These are phyloP conservation scores for Petunia secreta DNA, from an alignment of 257 asterid genomes.

Conservation along the genomic window DNA sequence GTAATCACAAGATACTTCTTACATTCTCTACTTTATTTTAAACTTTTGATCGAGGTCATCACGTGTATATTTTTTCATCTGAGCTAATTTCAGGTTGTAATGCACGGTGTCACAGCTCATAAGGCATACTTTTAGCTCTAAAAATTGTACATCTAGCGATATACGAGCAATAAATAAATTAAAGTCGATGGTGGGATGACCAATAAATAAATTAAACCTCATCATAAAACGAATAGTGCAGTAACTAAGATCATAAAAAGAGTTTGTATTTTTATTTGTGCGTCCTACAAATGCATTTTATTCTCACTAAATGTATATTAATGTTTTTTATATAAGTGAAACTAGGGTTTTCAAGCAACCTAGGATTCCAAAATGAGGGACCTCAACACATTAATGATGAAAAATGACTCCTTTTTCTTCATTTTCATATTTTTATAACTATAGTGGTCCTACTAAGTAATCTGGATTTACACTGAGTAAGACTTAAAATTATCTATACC, in stretches of 20 bases:
- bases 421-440: no score
- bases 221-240: not conserved
- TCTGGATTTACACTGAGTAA: no score
- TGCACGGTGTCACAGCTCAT: conserved; percentile 15
- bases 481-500: no score
- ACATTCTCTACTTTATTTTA: conserved; percentile 6
- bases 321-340: not conserved
- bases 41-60: conserved; percentile 17
- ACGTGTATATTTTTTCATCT: conserved; percentile 1
- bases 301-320: not conserved
- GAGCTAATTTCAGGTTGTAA: not conserved
- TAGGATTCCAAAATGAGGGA: conserved; percentile 25
- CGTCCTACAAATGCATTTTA: not conserved
- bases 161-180: not conserved
- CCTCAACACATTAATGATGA: not conserved
- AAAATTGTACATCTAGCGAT: conserved; percentile 8
- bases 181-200: not conserved
- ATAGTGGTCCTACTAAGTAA: no score
- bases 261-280: not conserved
- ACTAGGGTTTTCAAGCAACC: not conserved
- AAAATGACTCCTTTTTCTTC: not conserved
- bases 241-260: not conserved
- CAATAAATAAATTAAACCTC: not conserved
- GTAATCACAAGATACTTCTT: not conserved
- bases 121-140: conserved; percentile 21